These are phyloP conservation scores for Microbotryum violaceum DNA, from an alignment of 1,284 basidiomycete genomes.

Conservation along the genomic window DNA sequence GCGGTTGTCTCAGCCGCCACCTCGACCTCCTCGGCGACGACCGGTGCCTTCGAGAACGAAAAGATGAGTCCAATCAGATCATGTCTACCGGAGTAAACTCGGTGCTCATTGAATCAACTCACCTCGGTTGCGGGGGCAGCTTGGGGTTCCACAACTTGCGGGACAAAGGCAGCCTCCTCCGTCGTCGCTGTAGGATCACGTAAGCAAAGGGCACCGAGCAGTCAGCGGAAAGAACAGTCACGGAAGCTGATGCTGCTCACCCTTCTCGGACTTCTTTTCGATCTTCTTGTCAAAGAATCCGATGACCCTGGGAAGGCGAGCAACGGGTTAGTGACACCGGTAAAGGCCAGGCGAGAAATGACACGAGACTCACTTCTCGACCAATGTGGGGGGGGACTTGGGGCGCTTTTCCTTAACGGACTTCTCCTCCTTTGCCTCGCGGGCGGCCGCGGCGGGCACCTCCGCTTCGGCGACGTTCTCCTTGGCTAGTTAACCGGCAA, in stretches of 20 bases:
- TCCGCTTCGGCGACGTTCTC: too few species aligned
- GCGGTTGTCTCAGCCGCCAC: too few species aligned
- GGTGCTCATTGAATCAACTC: too few species aligned
- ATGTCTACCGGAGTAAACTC: too few species aligned
- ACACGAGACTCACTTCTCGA: not conserved
- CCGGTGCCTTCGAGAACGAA: too few species aligned
- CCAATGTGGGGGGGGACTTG: not conserved
- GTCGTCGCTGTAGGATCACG: not conserved
- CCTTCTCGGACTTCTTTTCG: not conserved
- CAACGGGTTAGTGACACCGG: too few species aligned
- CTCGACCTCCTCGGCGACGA: too few species aligned
- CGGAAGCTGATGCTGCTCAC: not conserved
- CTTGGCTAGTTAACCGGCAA: too few species aligned
- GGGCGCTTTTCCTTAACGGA: not conserved
- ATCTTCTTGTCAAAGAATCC: not conserved
- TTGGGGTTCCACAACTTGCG: constrained; percentile 26
- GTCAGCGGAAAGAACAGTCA: not conserved
- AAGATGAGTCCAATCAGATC: too few species aligned
- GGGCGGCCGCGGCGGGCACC: not conserved
- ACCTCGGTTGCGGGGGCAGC: not conserved
- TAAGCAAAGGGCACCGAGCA: not conserved
- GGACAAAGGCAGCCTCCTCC: constrained; percentile 20
- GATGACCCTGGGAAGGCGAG: not conserved
- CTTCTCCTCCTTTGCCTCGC: constrained; percentile 1
- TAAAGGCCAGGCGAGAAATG: too few species aligned